Evolutionary conservation across 495 filamentous ascomycete genomes (phyloP).

Genomic region (Echria macrotheca): DNA sequence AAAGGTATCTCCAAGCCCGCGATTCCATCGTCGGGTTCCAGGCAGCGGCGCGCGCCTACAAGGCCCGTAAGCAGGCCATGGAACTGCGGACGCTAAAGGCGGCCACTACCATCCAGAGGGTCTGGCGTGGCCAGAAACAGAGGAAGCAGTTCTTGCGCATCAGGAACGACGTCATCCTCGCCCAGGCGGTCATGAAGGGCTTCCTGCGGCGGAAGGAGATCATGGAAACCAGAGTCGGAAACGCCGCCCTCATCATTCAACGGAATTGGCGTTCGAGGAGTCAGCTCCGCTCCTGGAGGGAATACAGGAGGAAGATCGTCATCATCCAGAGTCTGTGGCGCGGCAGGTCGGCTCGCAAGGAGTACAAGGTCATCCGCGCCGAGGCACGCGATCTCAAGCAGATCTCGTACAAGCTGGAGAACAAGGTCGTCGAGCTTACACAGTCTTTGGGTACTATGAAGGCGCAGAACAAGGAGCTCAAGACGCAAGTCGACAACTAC

Average conservation of each 20-base stretch:
- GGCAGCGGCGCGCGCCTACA: constrained; percentile 62
- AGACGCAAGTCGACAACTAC: constrained; percentile 90
- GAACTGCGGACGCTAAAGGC: constrained; percentile 78
- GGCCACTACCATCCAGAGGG: constrained; percentile 87
- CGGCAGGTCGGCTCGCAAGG: constrained; percentile 70
- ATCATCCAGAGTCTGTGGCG: constrained; percentile 93
- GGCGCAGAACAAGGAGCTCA: constrained; percentile 81
- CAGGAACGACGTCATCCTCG: constrained; percentile 73
- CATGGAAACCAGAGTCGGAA: constrained; percentile 87
- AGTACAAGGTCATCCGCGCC: constrained; percentile 85
- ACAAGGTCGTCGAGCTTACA: constrained; percentile 97
- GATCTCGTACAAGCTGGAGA: constrained; percentile 98
- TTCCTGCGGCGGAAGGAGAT: constrained; percentile 83
- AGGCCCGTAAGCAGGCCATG: constrained; percentile 70
- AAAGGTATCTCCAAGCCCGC: constrained; percentile 83
- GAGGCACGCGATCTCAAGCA: constrained; percentile 97
- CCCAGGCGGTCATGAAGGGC: constrained; percentile 86
- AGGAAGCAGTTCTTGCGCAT: constrained; percentile 69
- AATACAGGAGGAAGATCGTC: constrained; percentile 81
- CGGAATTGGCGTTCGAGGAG: constrained; percentile 77
- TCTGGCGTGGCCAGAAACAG: constrained; percentile 89
- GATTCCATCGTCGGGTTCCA: constrained; percentile 76
- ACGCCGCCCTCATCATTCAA: constrained; percentile 87
- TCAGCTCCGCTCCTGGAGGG: constrained; percentile 75
- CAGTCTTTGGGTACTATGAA: constrained; percentile 90